Evolutionary conservation across 352 stramenopile species (phyloP), one percentile per base, ranked within the genome.

Genomic region (Phytopythium helicoides): DNA sequence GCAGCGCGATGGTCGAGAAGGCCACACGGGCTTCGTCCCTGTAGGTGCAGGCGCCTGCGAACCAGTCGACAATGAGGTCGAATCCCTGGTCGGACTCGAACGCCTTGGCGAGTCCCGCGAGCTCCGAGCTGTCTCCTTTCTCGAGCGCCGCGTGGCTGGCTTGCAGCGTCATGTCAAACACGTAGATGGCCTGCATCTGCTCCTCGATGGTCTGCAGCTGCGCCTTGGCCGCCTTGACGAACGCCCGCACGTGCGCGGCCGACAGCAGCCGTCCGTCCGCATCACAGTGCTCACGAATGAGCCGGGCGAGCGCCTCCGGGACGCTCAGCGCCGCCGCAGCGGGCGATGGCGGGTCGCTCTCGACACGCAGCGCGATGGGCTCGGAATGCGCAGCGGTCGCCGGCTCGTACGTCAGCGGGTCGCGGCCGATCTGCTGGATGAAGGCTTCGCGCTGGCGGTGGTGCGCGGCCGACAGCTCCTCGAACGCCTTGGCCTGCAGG

Each of bases 371-470:
- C 12, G 56, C n/a, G 22, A 89, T 53, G 12, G 52, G 62, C 3
- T 47, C 55, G 22, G 42, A 47, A 48, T 71, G 59, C 2, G 47
- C 38, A 0, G 52, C 56, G 1, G 52, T 33, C 22, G 52, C 37
- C 14, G 58, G 58, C 25, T 68, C 54, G 28, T 65, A 55, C 1
- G 75, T 64, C 37, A 88, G 56, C 44, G 81, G 81, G 14, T 87
- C 60, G 15, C 61, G 45, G n/a, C 62, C 62, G 6, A 73, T 76
- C 26, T 84, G 70, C 53, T 86, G 69, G 21, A 90, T 62, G 38
- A 73, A 90, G 2, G 71, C 65, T 58, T 90, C 79, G 0, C 75
- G 60, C 26, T 92, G 81, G 54, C 88, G 79, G 58, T 90, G 77
- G 52, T 75, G 75, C 58, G 88, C 76, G 16, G 37, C 56, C 34